These are phyloP conservation scores for Mycogone perniciosa DNA, from an alignment of 2,329 filamentous ascomycete species.

Conservation along the genomic window DNA sequence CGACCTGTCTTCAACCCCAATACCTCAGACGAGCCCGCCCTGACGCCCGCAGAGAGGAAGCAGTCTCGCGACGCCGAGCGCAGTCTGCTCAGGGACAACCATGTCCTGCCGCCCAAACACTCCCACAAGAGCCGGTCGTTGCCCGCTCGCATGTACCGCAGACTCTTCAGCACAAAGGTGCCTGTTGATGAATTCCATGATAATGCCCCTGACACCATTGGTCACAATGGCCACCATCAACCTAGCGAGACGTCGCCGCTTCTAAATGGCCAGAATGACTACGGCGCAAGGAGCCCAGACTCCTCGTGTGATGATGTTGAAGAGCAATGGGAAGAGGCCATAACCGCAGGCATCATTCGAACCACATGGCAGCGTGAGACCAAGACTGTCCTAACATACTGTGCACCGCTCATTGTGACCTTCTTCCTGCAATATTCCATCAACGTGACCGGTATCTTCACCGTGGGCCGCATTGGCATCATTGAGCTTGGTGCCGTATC, in stretches of 20 bases:
- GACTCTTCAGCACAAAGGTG: slow-evolving; percentile 52
- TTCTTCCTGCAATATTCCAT: slow-evolving; percentile 79
- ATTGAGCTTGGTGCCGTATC: slow-evolving; percentile 44
- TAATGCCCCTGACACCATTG: not conserved
- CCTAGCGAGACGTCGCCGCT: slow-evolving; percentile 37
- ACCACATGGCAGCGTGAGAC: slow-evolving; percentile 90
- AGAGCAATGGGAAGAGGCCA: slow-evolving; percentile 78
- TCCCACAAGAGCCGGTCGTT: slow-evolving; percentile 28
- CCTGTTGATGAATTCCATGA: slow-evolving; percentile 22
- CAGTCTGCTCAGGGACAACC: slow-evolving; percentile 58
- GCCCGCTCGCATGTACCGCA: slow-evolving; percentile 37
- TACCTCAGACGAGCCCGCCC: slow-evolving; percentile 36
- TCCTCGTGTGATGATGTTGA: slow-evolving; percentile 52
- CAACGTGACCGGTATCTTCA: slow-evolving; percentile 75
- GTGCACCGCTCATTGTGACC: slow-evolving; percentile 60
- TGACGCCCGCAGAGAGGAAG: slow-evolving; percentile 51
- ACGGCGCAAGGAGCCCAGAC: slow-evolving; percentile 30
- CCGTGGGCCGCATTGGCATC: slow-evolving; percentile 68
- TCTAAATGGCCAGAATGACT: slow-evolving; percentile 18
- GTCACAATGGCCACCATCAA: slow-evolving; percentile 37
- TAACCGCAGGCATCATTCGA: slow-evolving; percentile 70
- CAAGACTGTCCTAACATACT: slow-evolving; percentile 70
- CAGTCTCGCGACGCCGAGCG: slow-evolving; percentile 52
- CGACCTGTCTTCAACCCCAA: slow-evolving; percentile 63
- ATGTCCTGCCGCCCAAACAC: slow-evolving; percentile 58